Evolutionary conservation across 2,329 filamentous ascomycete species (phyloP).

Genomic region (Aspergillus fijiensis): DNA sequence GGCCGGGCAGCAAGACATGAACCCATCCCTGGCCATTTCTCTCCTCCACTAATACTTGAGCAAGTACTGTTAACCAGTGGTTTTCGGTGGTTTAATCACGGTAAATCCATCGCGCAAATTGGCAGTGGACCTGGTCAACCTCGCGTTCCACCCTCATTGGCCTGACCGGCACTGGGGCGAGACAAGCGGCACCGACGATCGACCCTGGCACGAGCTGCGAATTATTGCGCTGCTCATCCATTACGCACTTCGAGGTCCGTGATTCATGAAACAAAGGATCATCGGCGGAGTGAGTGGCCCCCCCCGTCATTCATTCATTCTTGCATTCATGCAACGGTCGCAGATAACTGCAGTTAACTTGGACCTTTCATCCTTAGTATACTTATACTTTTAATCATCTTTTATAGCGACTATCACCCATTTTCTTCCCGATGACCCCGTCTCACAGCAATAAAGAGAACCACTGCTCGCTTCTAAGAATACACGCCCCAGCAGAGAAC

Average conservation of each 20-base stretch:
- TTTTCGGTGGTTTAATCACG: not conserved
- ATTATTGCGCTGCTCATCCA: not conserved
- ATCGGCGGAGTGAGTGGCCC: not conserved
- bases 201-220: not conserved
- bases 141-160: not conserved
- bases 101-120: not conserved
- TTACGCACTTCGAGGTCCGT: not conserved
- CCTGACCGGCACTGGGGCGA: not conserved
- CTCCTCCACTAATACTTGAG: not conserved
- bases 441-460: not conserved
- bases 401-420: not conserved
- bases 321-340: not conserved
- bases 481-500: constrained; percentile 15
- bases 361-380: not conserved
- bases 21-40: not conserved
- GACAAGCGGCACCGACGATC: not conserved
- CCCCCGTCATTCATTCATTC: not conserved
- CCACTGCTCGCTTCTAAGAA: constrained; percentile 14
- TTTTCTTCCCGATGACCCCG: not conserved
- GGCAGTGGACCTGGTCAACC: not conserved
- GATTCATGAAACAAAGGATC: not conserved
- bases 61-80: too few relatives aligned
- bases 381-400: not conserved
- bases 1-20: too few relatives aligned
- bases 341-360: not conserved